Evolutionary conservation across 2,329 filamentous ascomycete species (phyloP).

Genomic region (Trichophyton rubrum): DNA sequence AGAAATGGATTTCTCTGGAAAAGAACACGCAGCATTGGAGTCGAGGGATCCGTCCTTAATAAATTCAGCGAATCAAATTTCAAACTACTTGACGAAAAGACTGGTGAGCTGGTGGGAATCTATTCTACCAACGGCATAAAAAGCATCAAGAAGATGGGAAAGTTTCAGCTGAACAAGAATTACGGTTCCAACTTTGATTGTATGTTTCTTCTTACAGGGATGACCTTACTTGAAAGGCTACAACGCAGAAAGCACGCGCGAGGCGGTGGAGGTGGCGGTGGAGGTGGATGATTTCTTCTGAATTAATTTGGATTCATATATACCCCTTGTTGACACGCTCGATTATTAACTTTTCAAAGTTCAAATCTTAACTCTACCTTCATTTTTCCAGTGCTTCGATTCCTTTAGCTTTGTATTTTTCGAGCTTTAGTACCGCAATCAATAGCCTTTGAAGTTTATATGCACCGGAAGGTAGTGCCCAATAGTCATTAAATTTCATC

Average conservation of each 20-base stretch:
- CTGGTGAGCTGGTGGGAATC: constrained; percentile 20
- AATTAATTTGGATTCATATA: neutral
- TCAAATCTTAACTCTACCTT: too few relatives aligned
- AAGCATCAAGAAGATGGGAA: constrained; percentile 22
- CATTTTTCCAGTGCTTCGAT: too few relatives aligned
- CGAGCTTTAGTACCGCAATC: too few relatives aligned
- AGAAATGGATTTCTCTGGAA: constrained; percentile 23
- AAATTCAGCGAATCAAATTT: constrained; percentile 18
- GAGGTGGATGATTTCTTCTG: constrained; percentile 1
- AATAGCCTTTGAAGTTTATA: too few relatives aligned
- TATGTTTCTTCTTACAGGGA: constrained; percentile 18
- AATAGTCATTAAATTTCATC: too few relatives aligned
- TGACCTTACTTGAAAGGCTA: constrained; percentile 10
- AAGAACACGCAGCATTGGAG: constrained; percentile 20
- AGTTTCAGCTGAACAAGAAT: constrained; percentile 20
- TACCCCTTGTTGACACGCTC: too few relatives aligned
- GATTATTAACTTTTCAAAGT: too few relatives aligned
- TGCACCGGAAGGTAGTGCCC: too few relatives aligned
- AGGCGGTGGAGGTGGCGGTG: constrained; percentile 6
- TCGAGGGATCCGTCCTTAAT: constrained; percentile 17
- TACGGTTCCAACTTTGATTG: constrained; percentile 21
- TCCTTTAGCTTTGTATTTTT: too few relatives aligned
- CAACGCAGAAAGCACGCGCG: constrained; percentile 8
- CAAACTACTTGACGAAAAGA: constrained; percentile 25
- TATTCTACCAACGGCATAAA: constrained; percentile 20